These are phyloP conservation scores for Balansia obtecta DNA, from an alignment of 2,329 filamentous ascomycete species.

Conservation along the genomic window DNA sequence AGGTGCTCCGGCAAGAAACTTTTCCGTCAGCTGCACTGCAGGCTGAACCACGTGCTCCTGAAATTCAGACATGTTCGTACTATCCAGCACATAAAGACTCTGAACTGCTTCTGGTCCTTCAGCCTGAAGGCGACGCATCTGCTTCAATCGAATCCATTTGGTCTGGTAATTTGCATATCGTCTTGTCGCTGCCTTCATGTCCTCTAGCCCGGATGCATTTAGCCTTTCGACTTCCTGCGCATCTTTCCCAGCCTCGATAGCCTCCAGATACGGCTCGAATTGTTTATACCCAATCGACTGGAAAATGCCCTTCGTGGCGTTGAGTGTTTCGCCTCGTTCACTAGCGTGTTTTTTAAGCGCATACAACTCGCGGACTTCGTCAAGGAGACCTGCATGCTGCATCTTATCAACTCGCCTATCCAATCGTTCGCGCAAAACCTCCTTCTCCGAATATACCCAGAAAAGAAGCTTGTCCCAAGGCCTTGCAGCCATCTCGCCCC, in stretches of 20 bases:
- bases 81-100: conserved; percentile 69
- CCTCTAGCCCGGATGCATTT: conserved; percentile 50
- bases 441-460: conserved; percentile 71
- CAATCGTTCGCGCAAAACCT: conserved; percentile 56
- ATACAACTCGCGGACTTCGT: conserved; percentile 36
- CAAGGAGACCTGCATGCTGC: conserved; percentile 44
- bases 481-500: conserved; percentile 9
- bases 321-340: conserved; percentile 40
- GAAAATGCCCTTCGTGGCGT: conserved; percentile 80
- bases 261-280: conserved; percentile 58
- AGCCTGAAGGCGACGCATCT: conserved; percentile 55
- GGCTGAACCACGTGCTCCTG: conserved; percentile 48
- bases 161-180: conserved; percentile 80
- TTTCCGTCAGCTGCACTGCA: conserved; percentile 46
- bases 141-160: conserved; percentile 76
- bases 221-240: conserved; percentile 37
- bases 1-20: conserved; percentile 46
- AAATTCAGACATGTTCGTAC: conserved; percentile 56
- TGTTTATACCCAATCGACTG: conserved; percentile 95
- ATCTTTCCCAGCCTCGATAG: conserved; percentile 20
- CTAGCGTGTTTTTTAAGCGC: conserved; percentile 23
- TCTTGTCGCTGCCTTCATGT: conserved; percentile 70
- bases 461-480: conserved; percentile 56
- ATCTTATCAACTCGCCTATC: conserved; percentile 74
- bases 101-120: conserved; percentile 36